These are phyloP conservation scores for Erythrophleum ivorense DNA, from an alignment of 331 rosid species.

Conservation along the genomic window DNA sequence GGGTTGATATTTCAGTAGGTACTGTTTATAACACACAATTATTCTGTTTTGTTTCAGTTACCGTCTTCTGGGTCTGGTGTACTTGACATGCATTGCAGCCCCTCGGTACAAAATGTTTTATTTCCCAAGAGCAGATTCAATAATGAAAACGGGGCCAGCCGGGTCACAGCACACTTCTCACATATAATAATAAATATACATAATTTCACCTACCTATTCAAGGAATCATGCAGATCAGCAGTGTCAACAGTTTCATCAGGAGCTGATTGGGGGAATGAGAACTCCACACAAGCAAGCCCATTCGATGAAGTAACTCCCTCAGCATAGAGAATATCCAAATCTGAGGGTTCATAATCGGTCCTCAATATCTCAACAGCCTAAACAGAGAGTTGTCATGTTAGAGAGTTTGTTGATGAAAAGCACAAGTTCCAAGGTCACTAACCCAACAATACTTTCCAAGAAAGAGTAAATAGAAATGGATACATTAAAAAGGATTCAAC, in stretches of 20 bases:
- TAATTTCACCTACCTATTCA: slow-evolving; percentile 64
- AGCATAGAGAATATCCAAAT: slow-evolving; percentile 88
- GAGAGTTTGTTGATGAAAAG: slow-evolving; percentile 38
- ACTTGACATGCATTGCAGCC: slow-evolving; percentile 11
- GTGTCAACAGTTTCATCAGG: slow-evolving; percentile 63
- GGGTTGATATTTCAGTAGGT: slow-evolving; percentile 1
- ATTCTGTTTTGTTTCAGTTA: slow-evolving; percentile 16
- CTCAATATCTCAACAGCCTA: slow-evolving; percentile 87
- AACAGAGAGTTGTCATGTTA: slow-evolving; percentile 41
- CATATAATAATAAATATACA: slow-evolving; percentile 25
- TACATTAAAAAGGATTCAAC: slow-evolving; percentile 20
- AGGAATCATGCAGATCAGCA: slow-evolving; percentile 67
- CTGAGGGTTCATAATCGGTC: slow-evolving; percentile 90
- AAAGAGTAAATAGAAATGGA: slow-evolving; percentile 5
- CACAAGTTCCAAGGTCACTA: slow-evolving; percentile 38
- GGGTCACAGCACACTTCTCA: not conserved
- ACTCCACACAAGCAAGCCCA: slow-evolving; percentile 93
- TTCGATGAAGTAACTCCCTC: slow-evolving; percentile 97
- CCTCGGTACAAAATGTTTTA: not conserved
- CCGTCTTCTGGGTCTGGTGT: not conserved
- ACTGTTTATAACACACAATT: not conserved
- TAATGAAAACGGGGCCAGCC: slow-evolving; percentile 1
- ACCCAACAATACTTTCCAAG: slow-evolving; percentile 5
- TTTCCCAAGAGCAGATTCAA: slow-evolving; percentile 33
- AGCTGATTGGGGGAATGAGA: slow-evolving; percentile 81